Base-by-base conservation (phyloP, 768 basidiomycete species). In the Lactarius tabidus region DNA sequence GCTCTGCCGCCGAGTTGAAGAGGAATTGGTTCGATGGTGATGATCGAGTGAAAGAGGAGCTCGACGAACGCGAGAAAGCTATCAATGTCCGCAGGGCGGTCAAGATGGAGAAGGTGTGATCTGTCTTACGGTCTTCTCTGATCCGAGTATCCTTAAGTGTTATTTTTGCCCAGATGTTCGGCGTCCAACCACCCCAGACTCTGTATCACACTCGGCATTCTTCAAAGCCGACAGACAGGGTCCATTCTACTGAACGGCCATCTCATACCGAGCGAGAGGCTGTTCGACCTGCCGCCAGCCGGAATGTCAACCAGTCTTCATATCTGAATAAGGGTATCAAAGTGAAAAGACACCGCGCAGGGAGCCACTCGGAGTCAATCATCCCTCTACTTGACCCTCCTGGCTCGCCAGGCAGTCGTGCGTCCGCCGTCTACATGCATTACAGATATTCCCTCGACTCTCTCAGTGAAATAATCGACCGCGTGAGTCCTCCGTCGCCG, bases 41-140 rank as follows among this genome's bases (percentile, higher is more conserved):
- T 43, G 89, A 90, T 66, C 79, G 88, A 36, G 74, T 86, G 51
- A 89, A 84, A 74, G 88, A 85, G 72, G 87, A 90, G 64, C 79
- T 93, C 56, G 81, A 85, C 70, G 85, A 84, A 33, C 80, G 77
- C 68, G 90, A 93, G 73, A 91, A 91, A 77, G 87, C 88, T 17
- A 82, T 88, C 71, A 90, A 89, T 71, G 90, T 94, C 54, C 81
- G 86, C 57, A 78, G 92, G 58, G 91, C 90, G 43, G 81, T 87
- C 72, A 94, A 93, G 76, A 93, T 94, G 90, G 90, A 93, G 76
- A 88, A 89, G 85, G 91, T 89, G 91, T 89, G 62, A 80, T 73
- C 45, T n/a, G 12, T 64, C 14, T 17, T 41, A 18, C 28, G 31
- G 20, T 31, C 54, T 55, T 26, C 63, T 57, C 15, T 17, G 45